These are phyloP conservation scores for Trametes pubescens DNA, from an alignment of 1,284 basidiomycete species.

Conservation along the genomic window DNA sequence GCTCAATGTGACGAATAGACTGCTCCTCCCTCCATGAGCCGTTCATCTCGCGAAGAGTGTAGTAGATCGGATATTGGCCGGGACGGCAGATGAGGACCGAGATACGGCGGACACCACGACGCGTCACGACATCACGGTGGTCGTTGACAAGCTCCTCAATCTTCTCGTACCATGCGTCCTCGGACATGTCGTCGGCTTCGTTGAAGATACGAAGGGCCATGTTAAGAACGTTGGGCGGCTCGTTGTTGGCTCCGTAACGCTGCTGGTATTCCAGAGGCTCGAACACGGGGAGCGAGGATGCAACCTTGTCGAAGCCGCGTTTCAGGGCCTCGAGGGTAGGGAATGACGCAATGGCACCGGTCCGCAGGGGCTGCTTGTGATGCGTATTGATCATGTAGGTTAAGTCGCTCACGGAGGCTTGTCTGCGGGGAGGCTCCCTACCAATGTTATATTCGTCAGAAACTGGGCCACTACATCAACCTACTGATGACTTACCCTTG, in stretches of 20 bases:
- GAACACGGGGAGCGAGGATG: conserved; percentile 74
- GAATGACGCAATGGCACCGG: conserved; percentile 92
- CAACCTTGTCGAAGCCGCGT: conserved; percentile 79
- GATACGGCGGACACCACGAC: conserved; percentile 89
- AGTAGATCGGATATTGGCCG: conserved; percentile 94
- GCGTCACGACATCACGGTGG: conserved; percentile 67
- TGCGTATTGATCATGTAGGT: conserved; percentile 88
- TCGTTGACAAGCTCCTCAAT: conserved; percentile 82
- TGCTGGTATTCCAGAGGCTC: conserved; percentile 75
- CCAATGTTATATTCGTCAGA: conserved; percentile 12
- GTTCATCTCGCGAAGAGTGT: conserved; percentile 85
- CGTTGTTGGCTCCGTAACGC: conserved; percentile 75
- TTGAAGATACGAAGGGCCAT: conserved; percentile 89
- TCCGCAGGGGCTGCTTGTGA: conserved; percentile 87
- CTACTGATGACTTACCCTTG: conserved; percentile 57
- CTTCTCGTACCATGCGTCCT: conserved; percentile 81
- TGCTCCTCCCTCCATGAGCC: conserved; percentile 93
- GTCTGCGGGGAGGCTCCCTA: conserved; percentile 57
- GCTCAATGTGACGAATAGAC: conserved; percentile 98
- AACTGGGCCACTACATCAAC: conserved; percentile 26
- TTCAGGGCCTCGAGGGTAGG: conserved; percentile 76
- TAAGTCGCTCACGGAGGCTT: conserved; percentile 93
- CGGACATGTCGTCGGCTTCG: conserved; percentile 77
- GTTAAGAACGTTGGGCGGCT: conserved; percentile 93
- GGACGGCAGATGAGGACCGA: conserved; percentile 93